Evolutionary conservation across 768 basidiomycete genomes (phyloP).

Genomic region (Suillus lakei): DNA sequence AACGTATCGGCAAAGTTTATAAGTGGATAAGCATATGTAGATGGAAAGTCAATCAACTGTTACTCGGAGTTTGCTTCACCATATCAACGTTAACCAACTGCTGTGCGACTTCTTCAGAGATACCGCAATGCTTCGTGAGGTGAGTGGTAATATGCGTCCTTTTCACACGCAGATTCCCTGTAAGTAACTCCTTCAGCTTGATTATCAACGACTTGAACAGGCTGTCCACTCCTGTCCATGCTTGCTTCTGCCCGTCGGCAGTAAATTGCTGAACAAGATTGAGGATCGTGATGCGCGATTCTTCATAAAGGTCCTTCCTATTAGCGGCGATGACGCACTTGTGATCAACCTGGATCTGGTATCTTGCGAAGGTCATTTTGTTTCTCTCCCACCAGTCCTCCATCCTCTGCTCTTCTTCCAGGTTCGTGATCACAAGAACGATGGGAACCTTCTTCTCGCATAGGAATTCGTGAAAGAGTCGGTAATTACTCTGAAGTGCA

Average conservation of each 20-base stretch:
- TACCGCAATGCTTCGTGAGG: conserved; percentile 29
- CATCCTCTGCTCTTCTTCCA: conserved; percentile 38
- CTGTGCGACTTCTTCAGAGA: conserved; percentile 27
- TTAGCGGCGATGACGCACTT: conserved; percentile 31
- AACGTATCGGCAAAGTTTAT: too few species aligned
- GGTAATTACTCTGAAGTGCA: too few species aligned
- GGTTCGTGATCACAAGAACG: conserved; percentile 43
- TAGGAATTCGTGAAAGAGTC: too few species aligned
- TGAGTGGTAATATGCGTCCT: conserved; percentile 14
- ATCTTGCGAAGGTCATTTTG: conserved; percentile 18
- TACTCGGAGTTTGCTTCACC: too few species aligned
- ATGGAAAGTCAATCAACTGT: too few species aligned
- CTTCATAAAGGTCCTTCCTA: conserved; percentile 9
- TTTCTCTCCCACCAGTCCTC: conserved; percentile 38
- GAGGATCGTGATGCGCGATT: conserved; percentile 24
- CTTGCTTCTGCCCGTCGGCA: conserved; percentile 20
- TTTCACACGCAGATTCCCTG: conserved; percentile 16
- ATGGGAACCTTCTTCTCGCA: too few species aligned
- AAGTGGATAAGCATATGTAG: too few species aligned
- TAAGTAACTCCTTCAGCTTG: too few species aligned
- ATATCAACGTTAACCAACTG: too few species aligned
- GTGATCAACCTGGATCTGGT: conserved; percentile 25
- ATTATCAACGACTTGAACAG: too few species aligned
- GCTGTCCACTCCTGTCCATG: too few species aligned
- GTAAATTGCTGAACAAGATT: conserved; percentile 25